phyloP scores from a whole-genome alignment of 1,284 basidiomycete genomes.

The Cutaneotrichosporon mucoides region DNA sequence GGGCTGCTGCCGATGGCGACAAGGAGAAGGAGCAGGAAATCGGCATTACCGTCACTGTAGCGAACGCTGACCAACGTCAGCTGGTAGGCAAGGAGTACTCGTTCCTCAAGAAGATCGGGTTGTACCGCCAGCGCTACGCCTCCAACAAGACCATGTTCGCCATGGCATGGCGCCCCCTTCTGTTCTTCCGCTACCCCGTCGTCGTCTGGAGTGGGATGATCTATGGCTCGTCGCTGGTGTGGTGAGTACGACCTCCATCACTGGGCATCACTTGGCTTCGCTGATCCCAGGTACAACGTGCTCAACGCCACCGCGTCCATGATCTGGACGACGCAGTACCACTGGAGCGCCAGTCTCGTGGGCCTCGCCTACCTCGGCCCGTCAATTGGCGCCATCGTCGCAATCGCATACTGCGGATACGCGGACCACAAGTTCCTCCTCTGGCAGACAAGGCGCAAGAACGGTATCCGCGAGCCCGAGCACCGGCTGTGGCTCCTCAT shows the following conservation, averaged over 20 bases:
- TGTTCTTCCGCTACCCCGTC: conserved; percentile 18
- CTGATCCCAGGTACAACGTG: conserved; percentile 18
- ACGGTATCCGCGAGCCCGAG: conserved; percentile 33
- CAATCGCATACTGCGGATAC: conserved; percentile 14
- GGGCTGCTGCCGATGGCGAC: not conserved
- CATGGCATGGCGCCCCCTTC: conserved; percentile 20
- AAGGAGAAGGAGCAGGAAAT: not conserved
- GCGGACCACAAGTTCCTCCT: conserved; percentile 19
- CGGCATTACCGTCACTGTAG: not conserved
- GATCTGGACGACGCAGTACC: conserved; percentile 11
- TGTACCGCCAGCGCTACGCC: conserved; percentile 14
- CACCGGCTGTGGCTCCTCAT: conserved; percentile 25
- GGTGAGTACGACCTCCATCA: too few relatives aligned
- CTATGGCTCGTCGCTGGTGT: conserved; percentile 21
- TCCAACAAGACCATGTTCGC: conserved; percentile 4
- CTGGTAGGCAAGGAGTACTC: conserved; percentile 6
- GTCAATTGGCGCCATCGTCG: conserved; percentile 21
- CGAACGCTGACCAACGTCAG: not conserved
- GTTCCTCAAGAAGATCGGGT: conserved; percentile 4
- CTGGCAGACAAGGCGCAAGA: conserved; percentile 17
- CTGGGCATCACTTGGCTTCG: too few relatives aligned
- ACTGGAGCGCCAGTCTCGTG: conserved; percentile 16
- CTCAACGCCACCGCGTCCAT: conserved; percentile 23
- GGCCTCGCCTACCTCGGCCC: conserved; percentile 28
- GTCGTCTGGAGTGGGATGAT: conserved; percentile 21